These are phyloP conservation scores for Apiospora sp. DNA, from an alignment of 2,329 filamentous ascomycete genomes.

Conservation along the genomic window DNA sequence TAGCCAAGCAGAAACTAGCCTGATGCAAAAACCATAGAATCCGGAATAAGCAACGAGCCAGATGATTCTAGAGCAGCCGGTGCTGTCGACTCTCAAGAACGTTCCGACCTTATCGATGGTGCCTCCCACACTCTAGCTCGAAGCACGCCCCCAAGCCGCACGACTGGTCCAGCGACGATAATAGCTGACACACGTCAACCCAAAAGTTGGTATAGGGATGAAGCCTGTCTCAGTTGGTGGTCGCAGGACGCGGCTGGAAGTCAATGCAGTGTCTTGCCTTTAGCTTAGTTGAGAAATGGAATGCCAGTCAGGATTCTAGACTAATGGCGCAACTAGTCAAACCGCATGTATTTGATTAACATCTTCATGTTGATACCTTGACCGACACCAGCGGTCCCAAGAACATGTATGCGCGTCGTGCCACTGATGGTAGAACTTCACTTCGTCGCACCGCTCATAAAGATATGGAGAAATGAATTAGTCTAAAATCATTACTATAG, in stretches of 20 bases:
- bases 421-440: too few relatives aligned
- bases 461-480: neutral
- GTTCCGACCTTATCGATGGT: neutral
- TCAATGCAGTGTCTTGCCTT: constrained; percentile 5
- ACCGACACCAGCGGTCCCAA: too few relatives aligned
- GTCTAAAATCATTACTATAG: neutral
- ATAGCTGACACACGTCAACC: neutral
- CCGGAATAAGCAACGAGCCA: neutral
- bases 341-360: too few relatives aligned
- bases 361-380: too few relatives aligned
- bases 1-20: neutral
- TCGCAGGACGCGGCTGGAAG: neutral
- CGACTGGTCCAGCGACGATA: neutral
- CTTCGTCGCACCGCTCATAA: too few relatives aligned
- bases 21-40: neutral
- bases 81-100: neutral
- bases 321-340: too few relatives aligned
- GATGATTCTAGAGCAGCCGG: neutral
- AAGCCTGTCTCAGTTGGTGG: neutral
- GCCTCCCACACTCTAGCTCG: too few relatives aligned
- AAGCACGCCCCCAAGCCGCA: neutral
- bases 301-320: too few relatives aligned
- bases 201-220: neutral
- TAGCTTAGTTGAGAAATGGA: too few relatives aligned
- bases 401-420: too few relatives aligned